Evolutionary conservation across 352 stramenopile genomes (phyloP), one percentile per base, ranked within the genome.

Genomic region (Phytophthora gonapodyides): DNA sequence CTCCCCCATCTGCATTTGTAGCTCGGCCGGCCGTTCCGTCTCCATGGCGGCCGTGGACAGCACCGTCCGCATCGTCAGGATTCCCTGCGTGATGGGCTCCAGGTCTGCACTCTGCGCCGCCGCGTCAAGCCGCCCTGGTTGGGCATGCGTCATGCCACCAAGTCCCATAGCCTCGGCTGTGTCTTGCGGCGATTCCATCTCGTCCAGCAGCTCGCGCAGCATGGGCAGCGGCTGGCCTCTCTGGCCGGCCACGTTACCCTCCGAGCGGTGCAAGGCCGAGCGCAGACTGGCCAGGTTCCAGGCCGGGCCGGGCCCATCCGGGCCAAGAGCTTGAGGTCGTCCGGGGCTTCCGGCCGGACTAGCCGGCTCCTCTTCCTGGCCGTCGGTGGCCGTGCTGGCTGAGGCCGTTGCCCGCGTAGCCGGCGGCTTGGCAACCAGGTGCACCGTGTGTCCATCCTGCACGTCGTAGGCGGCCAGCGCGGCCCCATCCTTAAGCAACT

Each of bases 401-500:
- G 37, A 33, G 0, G 59, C 24, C n/a, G 65, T 41, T 16, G 34
- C 13, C 3, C 47, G 7, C 0, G 48, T 15, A 27, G 50, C 33
- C 10, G 27, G 31, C 5, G 75, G 78, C 48, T 89, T 91, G 27
- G 86, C 74, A n/a, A 98, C 88, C 41, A 97, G 69, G 49, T 98
- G 93, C 24, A 98, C 71, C n/a, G 83, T 98, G 60, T 97, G 91
- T 10, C 91, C 92, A 50, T 96, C 79, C 67, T 97, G 87, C n/a
- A 98, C 77, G 27, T 90, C 84, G 61, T 98, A 98, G 15, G 64
- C 73, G 21, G 72, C 67, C 19, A 98, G 64, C 33, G 53, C 33
- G 1, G 78, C 62, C 7, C 76, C 83, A 66, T 98, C 92, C 45
- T 91, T 89, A 15, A 98, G 68, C 30, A 97, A 42, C 50, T 95